A percentile compares a stretch with the other conserved stretches of the same genome.
These are phyloP conservation scores for Aspergillus novoparasiticus DNA, from an alignment of 2,329 filamentous ascomycete genomes.

Conservation along the genomic window DNA sequence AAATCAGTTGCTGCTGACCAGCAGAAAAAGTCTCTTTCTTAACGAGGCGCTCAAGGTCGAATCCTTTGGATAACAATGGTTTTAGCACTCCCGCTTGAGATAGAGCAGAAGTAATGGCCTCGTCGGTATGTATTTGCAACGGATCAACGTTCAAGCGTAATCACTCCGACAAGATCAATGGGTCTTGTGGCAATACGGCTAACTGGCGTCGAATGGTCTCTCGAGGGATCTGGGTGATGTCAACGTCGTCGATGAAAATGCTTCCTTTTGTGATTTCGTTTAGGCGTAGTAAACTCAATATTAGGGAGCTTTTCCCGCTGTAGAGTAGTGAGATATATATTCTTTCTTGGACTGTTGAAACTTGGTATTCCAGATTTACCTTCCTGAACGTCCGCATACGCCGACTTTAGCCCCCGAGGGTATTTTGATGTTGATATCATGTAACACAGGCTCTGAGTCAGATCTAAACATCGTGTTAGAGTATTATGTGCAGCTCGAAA, in stretches of 20 bases:
- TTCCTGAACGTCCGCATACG: neutral
- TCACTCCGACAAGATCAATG: neutral
- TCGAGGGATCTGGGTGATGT: neutral
- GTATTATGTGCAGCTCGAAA: neutral
- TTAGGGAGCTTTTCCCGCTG: neutral
- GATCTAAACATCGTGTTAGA: neutral
- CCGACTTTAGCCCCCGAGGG: neutral
- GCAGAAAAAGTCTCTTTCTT: neutral
- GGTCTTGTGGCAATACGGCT: neutral
- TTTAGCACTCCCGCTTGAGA: neutral
- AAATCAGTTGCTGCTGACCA: neutral
- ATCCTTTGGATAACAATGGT: neutral
- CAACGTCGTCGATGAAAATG: neutral
- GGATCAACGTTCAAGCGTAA: neutral
- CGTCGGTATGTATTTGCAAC: neutral
- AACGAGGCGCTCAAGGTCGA: neutral
- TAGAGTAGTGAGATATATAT: neutral
- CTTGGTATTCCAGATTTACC: neutral
- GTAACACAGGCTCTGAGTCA: neutral
- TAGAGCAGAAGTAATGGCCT: neutral
- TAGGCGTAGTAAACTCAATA: neutral
- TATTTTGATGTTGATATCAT: neutral
- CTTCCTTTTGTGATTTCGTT: neutral
- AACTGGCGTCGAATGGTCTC: neutral
- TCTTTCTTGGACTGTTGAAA: neutral